Percentiles rank a stretch among this genome's conserved stretches.
Evolutionary conservation across 352 stramenopile genomes (phyloP).

Genomic region (Pythium dissimile): DNA sequence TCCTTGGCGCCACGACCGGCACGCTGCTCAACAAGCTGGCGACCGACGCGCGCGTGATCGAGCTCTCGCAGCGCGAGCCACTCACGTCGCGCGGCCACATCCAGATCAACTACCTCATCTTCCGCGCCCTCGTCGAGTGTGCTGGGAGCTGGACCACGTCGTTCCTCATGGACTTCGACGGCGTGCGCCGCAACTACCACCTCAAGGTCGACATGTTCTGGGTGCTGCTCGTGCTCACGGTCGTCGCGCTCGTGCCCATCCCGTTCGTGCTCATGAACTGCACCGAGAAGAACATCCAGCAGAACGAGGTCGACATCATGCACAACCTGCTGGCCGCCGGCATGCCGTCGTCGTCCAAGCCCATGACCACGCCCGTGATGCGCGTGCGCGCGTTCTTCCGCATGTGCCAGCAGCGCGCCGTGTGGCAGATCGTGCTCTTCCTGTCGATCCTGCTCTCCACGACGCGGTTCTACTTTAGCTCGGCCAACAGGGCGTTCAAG

Average conservation of each 20-base stretch:
- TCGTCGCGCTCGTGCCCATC: slow-evolving; percentile 52
- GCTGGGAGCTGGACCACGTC: slow-evolving; percentile 44
- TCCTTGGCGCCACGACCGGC: slow-evolving; percentile 75
- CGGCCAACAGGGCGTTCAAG: slow-evolving; percentile 37
- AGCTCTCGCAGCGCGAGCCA: slow-evolving; percentile 75
- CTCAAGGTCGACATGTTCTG: slow-evolving; percentile 50
- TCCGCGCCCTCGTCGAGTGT: slow-evolving; percentile 49
- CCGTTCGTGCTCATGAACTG: slow-evolving; percentile 65
- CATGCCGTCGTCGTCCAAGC: slow-evolving; percentile 7
- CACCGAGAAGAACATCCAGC: slow-evolving; percentile 39
- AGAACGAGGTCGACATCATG: slow-evolving; percentile 25
- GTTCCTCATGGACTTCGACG: slow-evolving; percentile 41
- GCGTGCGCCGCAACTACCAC: slow-evolving; percentile 37
- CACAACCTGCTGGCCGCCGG: slow-evolving; percentile 19
- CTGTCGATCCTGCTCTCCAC: slow-evolving; percentile 50
- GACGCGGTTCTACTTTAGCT: slow-evolving; percentile 55
- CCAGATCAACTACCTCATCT: slow-evolving; percentile 79
- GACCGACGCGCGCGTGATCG: slow-evolving; percentile 76
- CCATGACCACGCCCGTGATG: slow-evolving; percentile 19
- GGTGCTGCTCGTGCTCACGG: slow-evolving; percentile 43
- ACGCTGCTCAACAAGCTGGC: slow-evolving; percentile 86
- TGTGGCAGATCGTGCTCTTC: slow-evolving; percentile 79
- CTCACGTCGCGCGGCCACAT: slow-evolving; percentile 59
- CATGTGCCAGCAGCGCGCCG: slow-evolving; percentile 68
- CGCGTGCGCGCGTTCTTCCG: slow-evolving; percentile 43